Base-by-base conservation (phyloP, 2,329 filamentous ascomycete genomes). In the Amylocarpus encephaloides region DNA sequence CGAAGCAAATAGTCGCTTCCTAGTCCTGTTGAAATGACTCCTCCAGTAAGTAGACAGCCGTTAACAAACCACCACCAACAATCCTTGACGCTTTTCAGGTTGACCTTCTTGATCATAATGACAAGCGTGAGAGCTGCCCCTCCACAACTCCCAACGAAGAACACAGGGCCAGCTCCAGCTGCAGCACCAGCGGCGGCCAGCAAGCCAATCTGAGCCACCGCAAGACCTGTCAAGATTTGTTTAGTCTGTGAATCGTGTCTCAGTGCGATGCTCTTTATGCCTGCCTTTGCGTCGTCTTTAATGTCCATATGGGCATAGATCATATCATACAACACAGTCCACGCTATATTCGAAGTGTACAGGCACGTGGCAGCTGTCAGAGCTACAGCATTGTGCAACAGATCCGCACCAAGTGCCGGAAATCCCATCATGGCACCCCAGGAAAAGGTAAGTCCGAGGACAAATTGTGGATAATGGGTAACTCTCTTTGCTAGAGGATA, bases 221-320 rank as follows among this genome's bases (percentile, higher is more conserved):
- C 87, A 32, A 93, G 71, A 0, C 83, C 85, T 1, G 79, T 78
- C 50, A 95, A 69, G 7, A 94, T 82, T 46, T 80, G 71, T 68
- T 93, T 94, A 1, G 88, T 91, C 54, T 90, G 77, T 5, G 78
- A 75, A 55, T 87, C 84, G 59, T 94, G 88, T 65, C 85, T 85
- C 35, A 94, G 72, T 1, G 86, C 89, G 59, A 94, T 93, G 62
- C 84, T 88, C 73, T 92, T 94, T 70, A 95, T 93, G 7, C 89
- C 90, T 0, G 85, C 88, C 67, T 89, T 90, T 54, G 76, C 82
- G 64, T 95, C 89, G 60, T 95, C 88, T 62, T 84, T 84, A 66
- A 92, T 85, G 62, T 95, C 89, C 83, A 93, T 92, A 66, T 94
- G 89, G 12, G 89, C 89, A 67, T 95, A 95, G 30, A 95, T 89